These are phyloP conservation scores for Pseudonectria buxi DNA, from an alignment of 2,329 filamentous ascomycete genomes.

Conservation along the genomic window DNA sequence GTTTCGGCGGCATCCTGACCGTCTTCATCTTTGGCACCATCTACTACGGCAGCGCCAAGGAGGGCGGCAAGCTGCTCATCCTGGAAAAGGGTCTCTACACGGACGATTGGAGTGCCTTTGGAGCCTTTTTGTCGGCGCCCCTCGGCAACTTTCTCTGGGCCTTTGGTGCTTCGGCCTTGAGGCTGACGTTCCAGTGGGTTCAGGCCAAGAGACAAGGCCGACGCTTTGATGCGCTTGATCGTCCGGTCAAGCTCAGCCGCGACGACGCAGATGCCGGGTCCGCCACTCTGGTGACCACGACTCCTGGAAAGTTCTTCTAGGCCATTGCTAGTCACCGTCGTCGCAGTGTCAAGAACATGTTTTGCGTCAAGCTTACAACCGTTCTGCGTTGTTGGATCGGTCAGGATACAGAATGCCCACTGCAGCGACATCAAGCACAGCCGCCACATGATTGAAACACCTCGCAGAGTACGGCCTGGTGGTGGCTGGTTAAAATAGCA, in stretches of 20 bases:
- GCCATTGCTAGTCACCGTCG: background rate
- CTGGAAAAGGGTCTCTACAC: constrained; percentile 68
- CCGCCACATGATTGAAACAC: too few species aligned
- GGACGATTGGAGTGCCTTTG: constrained; percentile 75
- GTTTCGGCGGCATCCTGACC: constrained; percentile 68
- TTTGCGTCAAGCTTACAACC: too few species aligned
- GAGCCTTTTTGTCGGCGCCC: constrained; percentile 74
- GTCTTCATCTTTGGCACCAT: constrained; percentile 77
- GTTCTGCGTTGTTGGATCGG: too few species aligned
- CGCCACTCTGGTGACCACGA: constrained; percentile 23
- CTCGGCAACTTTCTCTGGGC: constrained; percentile 69
- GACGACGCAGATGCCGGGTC: constrained; percentile 23
- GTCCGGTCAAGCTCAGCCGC: constrained; percentile 29
- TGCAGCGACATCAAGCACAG: too few species aligned
- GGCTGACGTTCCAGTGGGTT: constrained; percentile 53
- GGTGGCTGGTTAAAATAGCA: constrained; percentile 3
- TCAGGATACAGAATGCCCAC: too few species aligned
- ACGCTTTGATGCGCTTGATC: constrained; percentile 62
- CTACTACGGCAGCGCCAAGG: constrained; percentile 62
- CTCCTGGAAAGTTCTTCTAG: constrained; percentile 51
- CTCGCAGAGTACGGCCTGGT: constrained; percentile 1
- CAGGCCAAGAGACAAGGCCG: constrained; percentile 50
- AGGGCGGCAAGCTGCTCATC: constrained; percentile 62
- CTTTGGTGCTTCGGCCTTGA: constrained; percentile 52
- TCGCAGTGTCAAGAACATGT: too few species aligned